These are phyloP conservation scores for Decorospora gaudefroyi DNA, from an alignment of 2,329 filamentous ascomycete genomes.

Conservation along the genomic window DNA sequence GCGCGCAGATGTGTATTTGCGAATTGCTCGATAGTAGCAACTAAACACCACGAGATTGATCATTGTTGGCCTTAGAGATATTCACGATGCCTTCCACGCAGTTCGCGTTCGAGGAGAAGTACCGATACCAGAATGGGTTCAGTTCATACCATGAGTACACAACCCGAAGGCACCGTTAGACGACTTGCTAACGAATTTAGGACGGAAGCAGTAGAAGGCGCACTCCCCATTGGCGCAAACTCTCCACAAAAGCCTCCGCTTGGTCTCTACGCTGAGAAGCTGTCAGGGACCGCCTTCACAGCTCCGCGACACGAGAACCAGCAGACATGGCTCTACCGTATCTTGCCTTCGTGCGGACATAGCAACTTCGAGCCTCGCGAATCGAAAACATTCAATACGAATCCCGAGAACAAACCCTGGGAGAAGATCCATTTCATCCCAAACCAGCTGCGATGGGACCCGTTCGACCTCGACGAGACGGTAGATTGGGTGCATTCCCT, in stretches of 20 bases:
- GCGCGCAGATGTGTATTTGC: slow-evolving; percentile 20
- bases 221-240: slow-evolving; percentile 76
- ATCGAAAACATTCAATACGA: slow-evolving; percentile 56
- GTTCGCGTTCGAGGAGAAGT: slow-evolving; percentile 68
- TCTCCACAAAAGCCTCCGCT: slow-evolving; percentile 79
- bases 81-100: slow-evolving; percentile 65
- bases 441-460: slow-evolving; percentile 80
- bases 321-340: slow-evolving; percentile 64
- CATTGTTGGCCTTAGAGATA: no score
- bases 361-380: slow-evolving; percentile 58
- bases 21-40: slow-evolving; percentile 13
- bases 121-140: slow-evolving; percentile 80
- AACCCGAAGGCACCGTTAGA: neutral
- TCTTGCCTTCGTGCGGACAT: slow-evolving; percentile 63
- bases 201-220: slow-evolving; percentile 74
- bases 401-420: slow-evolving; percentile 55
- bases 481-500: slow-evolving; percentile 71
- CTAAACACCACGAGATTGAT: slow-evolving; percentile 25
- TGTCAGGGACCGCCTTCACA: slow-evolving; percentile 64
- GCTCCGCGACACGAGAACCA: slow-evolving; percentile 61
- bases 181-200: slow-evolving; percentile 51
- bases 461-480: slow-evolving; percentile 71
- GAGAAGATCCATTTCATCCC: slow-evolving; percentile 73
- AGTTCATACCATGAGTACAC: slow-evolving; percentile 74
- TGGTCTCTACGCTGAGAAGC: slow-evolving; percentile 78